Base-by-base conservation (phyloP, 2,329 filamentous ascomycete species). In the Sporothrix inflata region DNA sequence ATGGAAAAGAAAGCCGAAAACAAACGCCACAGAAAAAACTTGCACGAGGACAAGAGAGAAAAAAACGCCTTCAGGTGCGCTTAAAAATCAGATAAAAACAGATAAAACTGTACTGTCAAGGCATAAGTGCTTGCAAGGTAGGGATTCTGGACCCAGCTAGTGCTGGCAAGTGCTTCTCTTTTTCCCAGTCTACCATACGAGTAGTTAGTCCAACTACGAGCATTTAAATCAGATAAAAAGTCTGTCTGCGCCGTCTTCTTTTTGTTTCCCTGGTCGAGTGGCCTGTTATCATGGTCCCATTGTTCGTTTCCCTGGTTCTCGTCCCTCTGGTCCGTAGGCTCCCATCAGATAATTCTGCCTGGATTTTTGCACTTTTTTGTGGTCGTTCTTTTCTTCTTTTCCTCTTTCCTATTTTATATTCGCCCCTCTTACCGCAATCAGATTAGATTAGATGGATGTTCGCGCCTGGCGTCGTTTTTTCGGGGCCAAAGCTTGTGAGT, bases 381-480 rank as follows among this genome's bases (percentile, higher is more conserved):
- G 24, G 7, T 61, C 24, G 19, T 66, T 14, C 40, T 57, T 40
- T 60, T 34, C 19, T 8, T 7, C 45, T 47, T 60, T 45, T 70
- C 27, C 42, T 11, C 12, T 30, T 53, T 27, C 12, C n/a, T 45
- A 6, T 34, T 55, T 30, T 34, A 49, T 51, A 47, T 47, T 67
- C 16, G 38, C 21, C 27, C 40, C 45, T 55, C 65, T 60, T 67
- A 34, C 66, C 42, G n/a, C 47, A 61, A 74, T 74, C 73, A 69
- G 73, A 74, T 74, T 75, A 75, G 74, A 75, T 75, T 75, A 75
- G 74, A 75, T 75, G 34, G 30, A 60, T 49, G 51, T n/a, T 42
- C 42, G 53, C 63, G 21, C 1, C 67, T 40, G 67, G 49, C 51
- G 49, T 30, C 7, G 38, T 40, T 27, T 53, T n/a, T 51, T 19